phyloP scores from a whole-genome alignment of 768 basidiomycete species.

The Mycena galericulata region DNA sequence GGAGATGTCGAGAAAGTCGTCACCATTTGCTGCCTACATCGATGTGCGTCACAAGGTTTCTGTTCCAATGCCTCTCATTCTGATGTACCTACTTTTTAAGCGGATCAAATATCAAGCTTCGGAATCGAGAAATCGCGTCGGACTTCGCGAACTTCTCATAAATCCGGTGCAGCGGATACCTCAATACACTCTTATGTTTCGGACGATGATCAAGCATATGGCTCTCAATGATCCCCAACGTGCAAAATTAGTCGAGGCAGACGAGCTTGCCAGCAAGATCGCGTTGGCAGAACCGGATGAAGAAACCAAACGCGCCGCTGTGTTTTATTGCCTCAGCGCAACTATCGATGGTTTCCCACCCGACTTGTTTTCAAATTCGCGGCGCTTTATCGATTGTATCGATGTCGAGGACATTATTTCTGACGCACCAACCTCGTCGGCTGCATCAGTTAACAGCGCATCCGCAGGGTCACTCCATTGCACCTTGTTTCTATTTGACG shows the following conservation, averaged over 20 bases:
- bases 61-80: constrained; percentile 13
- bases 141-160: constrained; percentile 92
- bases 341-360: constrained; percentile 94
- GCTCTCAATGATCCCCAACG: constrained; percentile 81
- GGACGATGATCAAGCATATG: constrained; percentile 94
- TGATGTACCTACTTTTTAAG: constrained; percentile 51
- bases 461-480: constrained; percentile 74
- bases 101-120: constrained; percentile 88
- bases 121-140: constrained; percentile 83
- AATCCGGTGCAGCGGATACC: constrained; percentile 97
- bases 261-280: constrained; percentile 90
- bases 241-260: constrained; percentile 82
- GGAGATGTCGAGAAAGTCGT: constrained; percentile 83
- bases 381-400: constrained; percentile 91
- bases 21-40: constrained; percentile 86
- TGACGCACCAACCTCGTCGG: constrained; percentile 61
- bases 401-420: constrained; percentile 88
- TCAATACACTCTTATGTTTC: constrained; percentile 92
- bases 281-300: constrained; percentile 94
- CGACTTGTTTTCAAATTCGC: constrained; percentile 87
- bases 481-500: constrained; percentile 93
- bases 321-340: constrained; percentile 86
- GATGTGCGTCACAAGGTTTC: constrained; percentile 69
- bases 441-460: constrained; percentile 54
- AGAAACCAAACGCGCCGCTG: constrained; percentile 88